Conservation (phyloP, 2,329 filamentous ascomycete species). For the Diaporthe citrichinensis region DNA sequence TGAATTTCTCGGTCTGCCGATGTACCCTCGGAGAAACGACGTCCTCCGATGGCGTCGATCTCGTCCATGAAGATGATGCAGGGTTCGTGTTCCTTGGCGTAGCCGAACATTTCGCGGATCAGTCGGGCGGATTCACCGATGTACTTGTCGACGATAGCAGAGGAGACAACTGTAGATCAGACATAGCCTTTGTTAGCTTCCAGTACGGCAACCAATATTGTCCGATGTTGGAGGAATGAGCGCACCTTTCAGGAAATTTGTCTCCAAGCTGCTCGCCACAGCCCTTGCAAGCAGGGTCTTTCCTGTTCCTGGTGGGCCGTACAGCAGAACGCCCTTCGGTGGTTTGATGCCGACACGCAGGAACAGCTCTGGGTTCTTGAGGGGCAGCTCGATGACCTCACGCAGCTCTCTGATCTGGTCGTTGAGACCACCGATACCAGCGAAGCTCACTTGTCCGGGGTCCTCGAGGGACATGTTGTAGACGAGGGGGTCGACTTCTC, state of each 20-base stretch:
- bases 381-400: slow-evolving; percentile 96
- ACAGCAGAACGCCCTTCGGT: slow-evolving; percentile 95
- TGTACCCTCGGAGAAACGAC: slow-evolving; percentile 96
- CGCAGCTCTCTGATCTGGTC: slow-evolving; percentile 98
- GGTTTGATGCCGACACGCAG: slow-evolving; percentile 98
- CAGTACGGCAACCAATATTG: background rate
- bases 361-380: slow-evolving; percentile 99
- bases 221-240: background rate
- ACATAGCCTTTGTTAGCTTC: slow-evolving; percentile 34
- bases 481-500: slow-evolving; percentile 97
- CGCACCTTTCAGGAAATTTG: slow-evolving; percentile 96
- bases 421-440: slow-evolving; percentile 96
- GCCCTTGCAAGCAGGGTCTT: slow-evolving; percentile 96
- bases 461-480: slow-evolving; percentile 99
- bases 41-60: slow-evolving; percentile 97
- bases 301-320: slow-evolving; percentile 95
- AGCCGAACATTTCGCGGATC: slow-evolving; percentile 99
- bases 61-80: slow-evolving; percentile 99
- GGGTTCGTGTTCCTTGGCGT: slow-evolving; percentile 98
- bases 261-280: slow-evolving; percentile 95
- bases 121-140: slow-evolving; percentile 97
- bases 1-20: slow-evolving; percentile 98
- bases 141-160: slow-evolving; percentile 99
- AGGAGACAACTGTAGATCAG: slow-evolving; percentile 83
- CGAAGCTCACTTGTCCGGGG: slow-evolving; percentile 97